Percentiles rank a stretch among this genome's conserved stretches.
phyloP scores from a whole-genome alignment of 2,329 filamentous ascomycete genomes.

The Alternaria sp. region DNA sequence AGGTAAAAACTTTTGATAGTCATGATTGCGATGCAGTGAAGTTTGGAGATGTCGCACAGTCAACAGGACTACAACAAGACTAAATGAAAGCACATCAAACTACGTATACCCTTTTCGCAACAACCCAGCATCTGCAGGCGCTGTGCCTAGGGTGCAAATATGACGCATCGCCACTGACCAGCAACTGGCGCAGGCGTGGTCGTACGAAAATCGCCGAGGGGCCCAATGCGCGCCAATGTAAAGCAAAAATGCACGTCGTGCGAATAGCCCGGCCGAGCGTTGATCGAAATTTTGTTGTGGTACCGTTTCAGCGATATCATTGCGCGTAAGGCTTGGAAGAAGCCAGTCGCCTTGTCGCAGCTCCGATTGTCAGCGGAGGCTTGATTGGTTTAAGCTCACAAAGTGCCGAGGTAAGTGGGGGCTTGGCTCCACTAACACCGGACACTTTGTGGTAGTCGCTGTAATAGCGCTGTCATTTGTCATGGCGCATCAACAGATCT shows the following conservation, averaged over 20 bases:
- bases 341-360: background rate
- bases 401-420: conserved; percentile 20
- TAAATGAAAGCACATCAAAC: background rate
- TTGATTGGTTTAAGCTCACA: conserved; percentile 5
- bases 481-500: conserved; percentile 4
- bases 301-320: background rate
- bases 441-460: background rate
- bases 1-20: conserved; percentile 29
- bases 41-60: background rate
- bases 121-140: conserved; percentile 5
- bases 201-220: background rate
- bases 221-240: background rate
- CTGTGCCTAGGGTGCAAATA: conserved; percentile 1
- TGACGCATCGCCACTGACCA: conserved; percentile 9
- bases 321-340: conserved; percentile 4
- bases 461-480: conserved; percentile 13
- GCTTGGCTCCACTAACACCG: conserved; percentile 1
- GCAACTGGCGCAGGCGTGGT: background rate
- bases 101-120: conserved; percentile 3
- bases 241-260: conserved; percentile 11
- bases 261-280: conserved; percentile 15
- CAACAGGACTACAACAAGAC: conserved; percentile 1
- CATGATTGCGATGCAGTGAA: conserved; percentile 11
- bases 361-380: background rate
- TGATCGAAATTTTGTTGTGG: conserved; percentile 4